Evolutionary conservation across 768 basidiomycete genomes (phyloP), one percentile per base, ranked within the genome.

Genomic region (Lactarius evosmus): DNA sequence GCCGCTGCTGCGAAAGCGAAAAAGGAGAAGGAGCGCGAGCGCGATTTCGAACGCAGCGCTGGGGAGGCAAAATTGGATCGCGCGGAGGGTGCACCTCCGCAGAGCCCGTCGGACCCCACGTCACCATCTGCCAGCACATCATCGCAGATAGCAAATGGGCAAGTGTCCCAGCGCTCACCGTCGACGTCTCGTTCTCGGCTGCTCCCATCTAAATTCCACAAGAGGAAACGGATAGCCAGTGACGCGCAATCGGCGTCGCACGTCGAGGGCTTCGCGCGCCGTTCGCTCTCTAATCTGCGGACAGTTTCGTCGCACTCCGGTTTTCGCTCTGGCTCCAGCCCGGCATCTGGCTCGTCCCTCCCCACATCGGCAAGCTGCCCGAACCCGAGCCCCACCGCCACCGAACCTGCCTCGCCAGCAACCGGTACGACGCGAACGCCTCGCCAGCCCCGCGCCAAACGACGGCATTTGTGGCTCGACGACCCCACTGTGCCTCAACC

Each of bases 401-500:
- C 30, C 9, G 17, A 33, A 17, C 9, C 7, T 6, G 7, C 36
- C 32, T 27, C 38, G 16, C 32, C 29, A 19, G 9, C 7, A 17
- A 12, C 5, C 5, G 19, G 25, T n/a, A 22, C 46, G 25, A 4
- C 30, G 36, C 64, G 55, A 32, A 17, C 55, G 25, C 38, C 8
- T n/a, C 59, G 64, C 25, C 7, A 19, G 49, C 55, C 49, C n/a
- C 59, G 60, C 9, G 6, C 6, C 8, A 56, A 61, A 17, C 64
- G 64, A 25, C 59, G 59, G 36, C 46, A 56, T 50, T 30, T 69
- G 36, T 69, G 66, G 57, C 25, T 58, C 40, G 69, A 69, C 14
- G 58, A 62, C 19, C 58, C 66, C 60, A 71, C 57, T 6, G 38
- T 78, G 40, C 74, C 74, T 2, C 77, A 79, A n/a, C 84, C 82